These are phyloP conservation scores for Colletotrichum sp. DNA, from an alignment of 2,329 filamentous ascomycete genomes.

Conservation along the genomic window DNA sequence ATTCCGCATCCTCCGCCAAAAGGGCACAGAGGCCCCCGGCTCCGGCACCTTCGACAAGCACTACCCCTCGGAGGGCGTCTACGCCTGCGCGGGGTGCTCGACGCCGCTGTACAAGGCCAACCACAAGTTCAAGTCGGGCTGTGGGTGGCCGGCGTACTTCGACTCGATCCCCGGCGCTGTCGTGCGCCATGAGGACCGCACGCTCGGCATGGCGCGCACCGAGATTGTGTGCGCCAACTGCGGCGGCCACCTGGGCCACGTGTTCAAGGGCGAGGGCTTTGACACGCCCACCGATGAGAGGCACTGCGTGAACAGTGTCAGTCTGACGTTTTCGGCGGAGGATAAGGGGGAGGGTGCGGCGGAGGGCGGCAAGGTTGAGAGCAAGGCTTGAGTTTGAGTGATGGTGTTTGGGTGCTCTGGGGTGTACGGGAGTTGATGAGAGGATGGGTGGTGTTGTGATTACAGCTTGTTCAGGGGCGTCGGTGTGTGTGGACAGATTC, in stretches of 20 bases:
- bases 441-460: not conserved
- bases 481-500: not conserved
- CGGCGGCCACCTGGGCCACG: conserved; percentile 89
- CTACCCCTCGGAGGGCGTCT: conserved; percentile 76
- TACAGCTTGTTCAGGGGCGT: not conserved
- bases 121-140: conserved; percentile 96
- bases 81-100: conserved; percentile 85
- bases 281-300: conserved; percentile 89
- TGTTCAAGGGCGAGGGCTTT: conserved; percentile 90
- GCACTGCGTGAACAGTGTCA: conserved; percentile 95
- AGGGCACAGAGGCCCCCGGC: conserved; percentile 85
- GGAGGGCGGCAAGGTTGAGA: conserved; percentile 29
- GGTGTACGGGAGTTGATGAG: not conserved
- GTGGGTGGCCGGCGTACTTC: conserved; percentile 98
- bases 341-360: conserved; percentile 51
- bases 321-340: conserved; percentile 78
- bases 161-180: conserved; percentile 94
- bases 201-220: conserved; percentile 82
- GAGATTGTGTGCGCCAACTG: conserved; percentile 97
- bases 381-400: conserved; percentile 37
- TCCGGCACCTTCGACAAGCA: conserved; percentile 90
- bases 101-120: conserved; percentile 89
- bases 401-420: not conserved
- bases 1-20: conserved; percentile 90
- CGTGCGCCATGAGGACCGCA: conserved; percentile 76